These are phyloP conservation scores for Yarrowia porcina DNA, from an alignment of 805 yeast species.

Conservation along the genomic window DNA sequence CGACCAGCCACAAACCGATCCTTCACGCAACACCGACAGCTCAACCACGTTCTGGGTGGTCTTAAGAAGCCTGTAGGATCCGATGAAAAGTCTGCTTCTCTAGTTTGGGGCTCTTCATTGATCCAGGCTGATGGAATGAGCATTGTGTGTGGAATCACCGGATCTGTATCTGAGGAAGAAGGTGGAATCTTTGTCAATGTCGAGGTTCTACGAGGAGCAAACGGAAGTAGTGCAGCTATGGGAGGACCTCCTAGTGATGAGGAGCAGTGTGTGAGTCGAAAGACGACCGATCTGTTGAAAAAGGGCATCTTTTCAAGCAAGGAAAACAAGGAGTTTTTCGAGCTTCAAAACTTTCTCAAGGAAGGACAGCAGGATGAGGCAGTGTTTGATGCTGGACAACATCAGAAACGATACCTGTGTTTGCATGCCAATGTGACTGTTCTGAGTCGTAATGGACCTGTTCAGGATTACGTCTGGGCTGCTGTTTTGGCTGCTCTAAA, in stretches of 20 bases:
- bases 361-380: conserved; percentile 39
- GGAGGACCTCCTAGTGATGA: conserved; percentile 32
- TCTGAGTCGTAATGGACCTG: conserved; percentile 77
- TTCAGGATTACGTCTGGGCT: conserved; percentile 72
- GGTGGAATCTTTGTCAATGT: conserved; percentile 32
- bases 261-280: conserved; percentile 44
- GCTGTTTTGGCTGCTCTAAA: conserved; percentile 62
- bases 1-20: conserved; percentile 69
- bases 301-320: conserved; percentile 55
- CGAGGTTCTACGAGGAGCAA: conserved; percentile 32
- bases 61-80: conserved; percentile 31
- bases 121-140: conserved; percentile 69
- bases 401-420: conserved; percentile 44
- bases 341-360: conserved; percentile 30
- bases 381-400: conserved; percentile 31
- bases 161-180: conserved; percentile 28
- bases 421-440: conserved; percentile 72
- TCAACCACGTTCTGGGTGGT: conserved; percentile 40
- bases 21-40: conserved; percentile 66
- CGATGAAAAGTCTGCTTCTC: conserved; percentile 22
- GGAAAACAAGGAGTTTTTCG: conserved; percentile 37
- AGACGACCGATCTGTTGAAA: conserved; percentile 55
- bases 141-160: conserved; percentile 51
- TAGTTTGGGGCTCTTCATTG: conserved; percentile 63
- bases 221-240: conserved; percentile 38